Conservation (phyloP, 148 eudicot genomes). For the Tetragonia tetragonoides region DNA sequence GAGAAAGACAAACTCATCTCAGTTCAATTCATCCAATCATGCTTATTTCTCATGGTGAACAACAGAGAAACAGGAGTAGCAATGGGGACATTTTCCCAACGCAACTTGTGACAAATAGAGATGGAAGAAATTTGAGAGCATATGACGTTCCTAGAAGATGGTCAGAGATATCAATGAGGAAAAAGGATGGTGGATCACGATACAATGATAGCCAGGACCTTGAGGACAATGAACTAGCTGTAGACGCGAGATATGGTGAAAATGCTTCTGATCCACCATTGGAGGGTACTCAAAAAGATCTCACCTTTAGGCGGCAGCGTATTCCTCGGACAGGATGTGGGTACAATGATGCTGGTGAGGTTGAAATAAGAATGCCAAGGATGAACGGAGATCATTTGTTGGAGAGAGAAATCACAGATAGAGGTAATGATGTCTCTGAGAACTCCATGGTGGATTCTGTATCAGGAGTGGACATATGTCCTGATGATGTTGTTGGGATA, state of each 20-base stretch:
- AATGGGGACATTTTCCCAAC: slow-evolving; percentile 24
- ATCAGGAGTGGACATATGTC: slow-evolving; percentile 58
- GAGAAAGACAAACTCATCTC: slow-evolving; percentile 29
- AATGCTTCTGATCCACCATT: slow-evolving; percentile 27
- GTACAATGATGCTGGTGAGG: slow-evolving; percentile 28
- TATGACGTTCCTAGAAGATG: slow-evolving; percentile 24
- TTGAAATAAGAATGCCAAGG: slow-evolving; percentile 28
- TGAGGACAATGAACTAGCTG: slow-evolving; percentile 24
- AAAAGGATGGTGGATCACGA: slow-evolving; percentile 25
- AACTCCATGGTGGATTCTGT: slow-evolving; percentile 63
- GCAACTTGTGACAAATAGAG: slow-evolving; percentile 31
- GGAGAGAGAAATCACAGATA: slow-evolving; percentile 36
- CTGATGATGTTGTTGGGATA: slow-evolving; percentile 78
- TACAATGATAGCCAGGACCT: slow-evolving; percentile 25
- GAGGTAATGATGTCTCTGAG: slow-evolving; percentile 65
- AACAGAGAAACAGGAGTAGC: slow-evolving; percentile 28
- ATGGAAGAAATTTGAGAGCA: slow-evolving; percentile 30
- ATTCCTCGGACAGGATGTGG: slow-evolving; percentile 24
- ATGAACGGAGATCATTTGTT: slow-evolving; percentile 30
- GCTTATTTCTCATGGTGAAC: slow-evolving; percentile 27
- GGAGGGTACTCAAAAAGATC: slow-evolving; percentile 21
- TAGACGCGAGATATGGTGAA: slow-evolving; percentile 24
- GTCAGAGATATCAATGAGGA: slow-evolving; percentile 26
- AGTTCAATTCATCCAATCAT: slow-evolving; percentile 18
- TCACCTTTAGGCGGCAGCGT: slow-evolving; percentile 24